Conservation (phyloP, 257 asterid genomes). For the Salvia miltiorrhiza region DNA sequence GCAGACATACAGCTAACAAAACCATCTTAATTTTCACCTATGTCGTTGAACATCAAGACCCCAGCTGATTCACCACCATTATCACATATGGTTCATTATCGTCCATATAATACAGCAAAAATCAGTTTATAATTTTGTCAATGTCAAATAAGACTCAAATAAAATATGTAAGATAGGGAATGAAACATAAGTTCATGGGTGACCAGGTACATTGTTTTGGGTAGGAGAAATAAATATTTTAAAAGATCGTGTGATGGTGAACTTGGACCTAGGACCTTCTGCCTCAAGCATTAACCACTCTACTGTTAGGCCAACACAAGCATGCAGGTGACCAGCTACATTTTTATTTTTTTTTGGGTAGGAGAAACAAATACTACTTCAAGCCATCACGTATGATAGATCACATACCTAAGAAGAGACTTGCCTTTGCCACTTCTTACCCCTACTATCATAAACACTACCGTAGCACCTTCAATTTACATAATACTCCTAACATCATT, state of each 20-base stretch:
- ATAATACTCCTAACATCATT: not conserved
- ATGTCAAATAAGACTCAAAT: not conserved
- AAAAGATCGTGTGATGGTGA: too few species aligned
- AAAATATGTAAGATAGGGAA: not conserved
- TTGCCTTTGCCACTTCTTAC: not conserved
- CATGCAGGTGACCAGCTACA: too few species aligned
- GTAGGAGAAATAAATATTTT: too few species aligned
- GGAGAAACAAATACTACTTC: too few species aligned
- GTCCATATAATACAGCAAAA: not conserved
- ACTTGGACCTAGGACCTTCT: too few species aligned
- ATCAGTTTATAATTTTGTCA: not conserved
- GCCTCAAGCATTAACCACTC: too few species aligned
- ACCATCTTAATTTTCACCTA: not conserved
- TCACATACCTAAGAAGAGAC: not conserved
- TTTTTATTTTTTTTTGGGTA: too few species aligned
- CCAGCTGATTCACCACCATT: not conserved
- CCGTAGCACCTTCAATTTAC: not conserved
- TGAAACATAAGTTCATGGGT: not conserved
- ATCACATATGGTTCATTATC: not conserved
- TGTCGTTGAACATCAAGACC: not conserved
- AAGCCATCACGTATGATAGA: not conserved
- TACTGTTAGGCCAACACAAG: too few species aligned
- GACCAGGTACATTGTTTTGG: not conserved
- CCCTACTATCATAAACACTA: not conserved
- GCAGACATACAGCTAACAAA: not conserved